Evolutionary conservation across 306 rosid species (phyloP), one percentile per base, ranked within the genome.

Genomic region (Lathyrus aphaca): DNA sequence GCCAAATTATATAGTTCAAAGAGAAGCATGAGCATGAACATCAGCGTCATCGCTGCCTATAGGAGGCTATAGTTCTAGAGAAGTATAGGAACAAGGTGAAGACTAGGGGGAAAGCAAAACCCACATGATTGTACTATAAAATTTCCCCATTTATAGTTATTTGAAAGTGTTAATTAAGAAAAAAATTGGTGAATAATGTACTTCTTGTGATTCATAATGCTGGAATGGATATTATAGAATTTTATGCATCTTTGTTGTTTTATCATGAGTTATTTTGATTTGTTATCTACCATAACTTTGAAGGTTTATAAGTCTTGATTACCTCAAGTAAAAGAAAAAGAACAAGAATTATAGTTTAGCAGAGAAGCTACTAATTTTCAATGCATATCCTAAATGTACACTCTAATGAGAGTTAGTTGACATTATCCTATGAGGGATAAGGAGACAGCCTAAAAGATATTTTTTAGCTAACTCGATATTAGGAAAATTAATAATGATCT

Each of bases 401-500:
- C 73, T 45, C 60, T 62, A 69, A 45, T 37, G 23, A 56, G 15
- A 48, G 32, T 63, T 50, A 17, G 44, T 10, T 19, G 63, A 50
- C 15, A 56, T 39, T 29, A 45, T 9, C 19, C 48, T 13, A 64
- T 23, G 48, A 37, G 18, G 19, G 45, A 21, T 19, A 66, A 13
- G 10, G 19, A 65, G 21, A 71, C 58, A 66, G 21, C 30, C 15
- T 46, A 45, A 77, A 32, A 56, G 46, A 15, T 63, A 32, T 66
- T 23, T 64, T 23, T 46, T 62, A 18, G 54, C 72, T 43, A 44
- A 39, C 49, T 65, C 12, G 6, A 43, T n/a, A 32, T 29, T 44
- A 27, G 50, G 78, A 12, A 58, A 72, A 55, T 55, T 13, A 55
- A 63, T n/a, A 44, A 49, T 4, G 32, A 37, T 43, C 97, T 91